phyloP scores from a whole-genome alignment of 1,139 yeast genomes.

The Yamadazyma dendronema region DNA sequence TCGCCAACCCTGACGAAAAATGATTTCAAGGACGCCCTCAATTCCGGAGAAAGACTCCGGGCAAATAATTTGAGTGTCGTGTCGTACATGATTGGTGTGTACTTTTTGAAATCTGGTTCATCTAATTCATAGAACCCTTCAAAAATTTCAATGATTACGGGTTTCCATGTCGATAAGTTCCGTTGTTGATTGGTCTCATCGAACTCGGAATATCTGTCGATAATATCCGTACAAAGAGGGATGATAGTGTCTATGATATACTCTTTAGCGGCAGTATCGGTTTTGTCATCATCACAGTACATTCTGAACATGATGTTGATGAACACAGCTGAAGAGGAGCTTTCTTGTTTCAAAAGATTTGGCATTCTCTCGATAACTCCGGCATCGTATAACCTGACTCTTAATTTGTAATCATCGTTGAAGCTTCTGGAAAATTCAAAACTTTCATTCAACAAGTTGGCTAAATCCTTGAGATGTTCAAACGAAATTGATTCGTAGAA shows the following conservation, averaged over 20 bases:
- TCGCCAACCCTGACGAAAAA: constrained; percentile 75
- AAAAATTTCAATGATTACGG: constrained; percentile 82
- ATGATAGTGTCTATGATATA: constrained; percentile 55
- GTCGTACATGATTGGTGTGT: constrained; percentile 67
- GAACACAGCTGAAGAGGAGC: constrained; percentile 84
- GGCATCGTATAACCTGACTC: constrained; percentile 85
- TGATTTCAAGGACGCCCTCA: constrained; percentile 63
- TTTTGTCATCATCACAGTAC: constrained; percentile 66
- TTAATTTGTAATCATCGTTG: constrained; percentile 82
- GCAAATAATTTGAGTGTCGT: constrained; percentile 65
- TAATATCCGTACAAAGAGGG: constrained; percentile 69
- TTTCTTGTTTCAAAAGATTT: constrained; percentile 86
- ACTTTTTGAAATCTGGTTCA: constrained; percentile 65
- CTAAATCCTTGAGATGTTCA: constrained; percentile 55
- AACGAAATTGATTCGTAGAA: constrained; percentile 74
- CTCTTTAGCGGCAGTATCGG: constrained; percentile 31
- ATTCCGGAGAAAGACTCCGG: constrained; percentile 66
- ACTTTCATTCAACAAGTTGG: constrained; percentile 61
- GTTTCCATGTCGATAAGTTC: constrained; percentile 83
- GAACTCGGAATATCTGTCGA: constrained; percentile 66
- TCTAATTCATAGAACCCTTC: constrained; percentile 80
- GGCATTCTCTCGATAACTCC: constrained; percentile 93
- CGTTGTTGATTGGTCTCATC: constrained; percentile 78
- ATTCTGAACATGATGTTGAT: constrained; percentile 77
- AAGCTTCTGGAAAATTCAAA: constrained; percentile 82